Base-by-base conservation (phyloP, 305 asterid genomes). In the Euphrasia arctica region DNA sequence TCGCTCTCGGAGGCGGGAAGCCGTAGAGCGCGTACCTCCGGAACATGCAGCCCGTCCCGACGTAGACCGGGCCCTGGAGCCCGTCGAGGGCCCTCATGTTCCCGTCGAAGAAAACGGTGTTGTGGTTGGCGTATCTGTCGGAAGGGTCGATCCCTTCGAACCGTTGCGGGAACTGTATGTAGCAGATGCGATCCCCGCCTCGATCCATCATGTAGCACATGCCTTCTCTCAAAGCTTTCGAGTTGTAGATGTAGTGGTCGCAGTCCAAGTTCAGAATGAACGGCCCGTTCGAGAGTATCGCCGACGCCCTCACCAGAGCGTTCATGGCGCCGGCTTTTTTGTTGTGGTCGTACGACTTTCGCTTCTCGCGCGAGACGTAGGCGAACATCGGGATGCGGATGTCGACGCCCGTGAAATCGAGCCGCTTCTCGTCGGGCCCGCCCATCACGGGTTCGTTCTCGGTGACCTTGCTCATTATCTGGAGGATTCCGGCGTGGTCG, bases 291-390 rank as follows among this genome's bases (percentile, higher is more conserved):
- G 99, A 90, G 36, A 93, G 77, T 60, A 90, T 78, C 1, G 97
- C 99, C n/a, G 99, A 93, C 60, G 96, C 96, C 77, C 97, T 83
- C 62, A 93, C 99, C 61, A 90, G 71, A 18, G 95, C 94, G 57
- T 93, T 93, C 99, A 93, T 93, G 43, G 99, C 97, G 34, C 99
- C 96, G 1, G 97, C 99, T 75, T 93, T 93, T 89, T 93, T 93
- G 77, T 93, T 90, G 36, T 93, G 99, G 63, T 93, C 99, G 22
- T 80, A 89, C 18, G 90, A 91, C 34, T 84, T 82, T 0, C 99
- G 82, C 75, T 93, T 93, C 79, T 93, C 99, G 1, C 99, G 91
- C 2, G 97, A 93, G 27, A 88, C 97, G 13, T 93, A 93, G 0
- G 95, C 95, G 68, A 93, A 93, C 97, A 93, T 83, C 0, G 99